Base-by-base conservation (phyloP, 1,284 basidiomycete genomes). In the Farysia itapuensis region DNA sequence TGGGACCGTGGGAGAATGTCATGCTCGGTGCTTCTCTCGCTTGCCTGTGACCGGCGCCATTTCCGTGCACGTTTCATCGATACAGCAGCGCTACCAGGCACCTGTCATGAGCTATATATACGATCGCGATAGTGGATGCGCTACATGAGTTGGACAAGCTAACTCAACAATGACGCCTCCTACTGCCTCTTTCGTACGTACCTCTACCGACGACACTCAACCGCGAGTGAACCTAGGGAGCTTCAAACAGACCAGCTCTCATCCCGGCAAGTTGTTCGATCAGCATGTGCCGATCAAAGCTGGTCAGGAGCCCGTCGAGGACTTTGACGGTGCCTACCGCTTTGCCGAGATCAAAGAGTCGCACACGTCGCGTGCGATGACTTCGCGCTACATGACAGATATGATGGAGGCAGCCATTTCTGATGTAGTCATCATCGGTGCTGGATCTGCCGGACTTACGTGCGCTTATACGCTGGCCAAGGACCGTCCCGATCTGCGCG, bases 391-490 rank as follows among this genome's bases (percentile, higher is more conserved):
- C 52, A 69, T 64, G 52, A 31, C 47, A 24, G 70, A 70, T 47
- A 71, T 74, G 70, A 67, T 74, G 63, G 47, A 63, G 21, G 49
- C 66, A 5, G 83, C 82, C 22, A 79, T 89, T 11, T 88, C 86
- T 21, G 88, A 90, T 70, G 83, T 90, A 12, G 85, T 89, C 37
- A 85, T 90, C 66, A 81, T 89, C 58, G 88, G 88, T 13, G 87
- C 86, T 5, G 88, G 89, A 30, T 87, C 85, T 46, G 87, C 88
- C 14, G 88, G 88, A 22, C 79, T 90, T 33, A 86, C 85, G 8
- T 88, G 86, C 67, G 88, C 87, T 18, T 89, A 88, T 78, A 83
- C 56, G 1, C 52, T 74, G 4, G 72, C 84, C 51, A 82, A 89
- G 38, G 84, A 82, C 13, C 83, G 86, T 12, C 88, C 88, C 12